Evolutionary conservation across 345 rosid genomes (phyloP), one percentile per base, ranked within the genome.

Genomic region (Xanthoceras sorbifolium): DNA sequence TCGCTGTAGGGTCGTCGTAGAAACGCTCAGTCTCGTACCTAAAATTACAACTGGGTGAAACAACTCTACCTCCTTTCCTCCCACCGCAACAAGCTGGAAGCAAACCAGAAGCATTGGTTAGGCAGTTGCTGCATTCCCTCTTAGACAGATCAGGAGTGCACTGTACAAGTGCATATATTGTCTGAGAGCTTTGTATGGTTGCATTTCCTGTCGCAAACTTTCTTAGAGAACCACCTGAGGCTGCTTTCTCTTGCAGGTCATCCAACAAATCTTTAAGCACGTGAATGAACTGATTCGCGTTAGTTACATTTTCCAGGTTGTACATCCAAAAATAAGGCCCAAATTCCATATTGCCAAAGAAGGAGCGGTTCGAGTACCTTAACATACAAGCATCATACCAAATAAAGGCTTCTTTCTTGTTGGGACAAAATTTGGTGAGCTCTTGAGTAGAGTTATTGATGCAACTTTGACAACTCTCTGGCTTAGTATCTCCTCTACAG

Each of bases 341-440:
- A 7, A 4, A 34, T 31, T 82, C 87, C 83, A 65, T 70, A 5
- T 28, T 65, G 34, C 85, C 78, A 25, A 64, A 73, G 61, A 66
- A n/a, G 50, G 62, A 71, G 26, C 75, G 73, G 71, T 81, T 77
- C 2, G 89, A 83, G 77, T 86, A 83, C 46, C 87, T 73, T 38
- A 86, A 63, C 86, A 80, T 82, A 73, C 89, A 87, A 4, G 69
- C 64, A 1, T 85, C 84, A 55, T 77, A 79, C 82, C 88, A 86
- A 3, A 80, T 60, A n/a, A 82, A 12, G 12, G 81, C 86, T 60
- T 86, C 78, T 22, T 83, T 83, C 6, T 36, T 0, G 57, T 9
- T 67, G 2, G 86, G 84, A 76, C 83, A 85, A 0, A 2, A 46
- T n/a, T 55, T 2, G 4, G 64, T 67, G 44, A 86, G 78, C 36